A percentile compares a stretch with the other conserved stretches of the same genome.
Conservation (phyloP, 352 stramenopile genomes). For the Achlya hypogyna region DNA sequence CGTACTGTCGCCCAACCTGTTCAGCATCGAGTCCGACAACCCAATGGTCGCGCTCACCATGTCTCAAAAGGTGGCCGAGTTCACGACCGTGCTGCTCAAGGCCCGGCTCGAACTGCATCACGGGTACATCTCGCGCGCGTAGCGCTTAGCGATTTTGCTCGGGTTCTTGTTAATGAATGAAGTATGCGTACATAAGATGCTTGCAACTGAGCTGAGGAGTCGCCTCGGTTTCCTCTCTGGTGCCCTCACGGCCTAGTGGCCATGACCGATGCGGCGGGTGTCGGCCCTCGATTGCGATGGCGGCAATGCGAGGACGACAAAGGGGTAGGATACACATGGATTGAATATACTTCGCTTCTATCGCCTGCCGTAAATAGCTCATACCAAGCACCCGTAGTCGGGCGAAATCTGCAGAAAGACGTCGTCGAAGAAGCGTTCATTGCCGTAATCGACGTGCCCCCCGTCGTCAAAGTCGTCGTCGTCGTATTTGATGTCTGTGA, state of each 20-base stretch:
- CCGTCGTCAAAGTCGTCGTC: conserved; percentile 35
- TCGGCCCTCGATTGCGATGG: too few species aligned
- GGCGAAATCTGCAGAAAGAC: conserved; percentile 71
- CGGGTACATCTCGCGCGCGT: background rate
- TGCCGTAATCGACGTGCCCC: conserved; percentile 51
- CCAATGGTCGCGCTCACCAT: conserved; percentile 57
- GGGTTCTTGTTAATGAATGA: too few species aligned
- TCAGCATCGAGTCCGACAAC: conserved; percentile 55
- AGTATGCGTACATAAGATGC: background rate
- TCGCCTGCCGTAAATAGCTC: conserved; percentile 25
- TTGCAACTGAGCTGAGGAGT: background rate
- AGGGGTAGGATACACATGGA: background rate
- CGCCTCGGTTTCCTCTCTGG: conserved; percentile 22
- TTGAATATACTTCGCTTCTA: background rate
- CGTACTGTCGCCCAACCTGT: conserved; percentile 70
- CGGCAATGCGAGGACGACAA: too few species aligned
- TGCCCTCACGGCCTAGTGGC: too few species aligned
- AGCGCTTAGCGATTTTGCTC: background rate
- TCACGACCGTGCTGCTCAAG: conserved; percentile 40
- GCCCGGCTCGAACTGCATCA: conserved; percentile 24
- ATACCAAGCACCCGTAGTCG: conserved; percentile 62
- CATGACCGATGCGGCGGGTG: too few species aligned
- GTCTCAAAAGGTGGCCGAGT: conserved; percentile 67
- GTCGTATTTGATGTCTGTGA: conserved; percentile 35
- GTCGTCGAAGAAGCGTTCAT: conserved; percentile 64